Conservation (phyloP, 2,329 filamentous ascomycete species). For the Cladosporium sp. region DNA sequence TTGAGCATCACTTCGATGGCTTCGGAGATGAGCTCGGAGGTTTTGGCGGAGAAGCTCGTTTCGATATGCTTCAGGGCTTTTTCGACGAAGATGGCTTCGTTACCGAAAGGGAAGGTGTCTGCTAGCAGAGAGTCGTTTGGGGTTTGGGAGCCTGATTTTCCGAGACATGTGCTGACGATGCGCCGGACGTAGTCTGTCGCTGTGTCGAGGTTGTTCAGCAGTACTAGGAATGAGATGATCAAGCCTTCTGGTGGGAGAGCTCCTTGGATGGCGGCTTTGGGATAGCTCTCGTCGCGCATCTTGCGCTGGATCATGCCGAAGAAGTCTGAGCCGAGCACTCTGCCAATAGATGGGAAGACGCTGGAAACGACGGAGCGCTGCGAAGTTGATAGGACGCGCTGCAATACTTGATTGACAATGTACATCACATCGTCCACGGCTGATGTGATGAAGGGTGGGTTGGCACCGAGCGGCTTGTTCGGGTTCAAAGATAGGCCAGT, state of each 20-base stretch:
- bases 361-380: constrained; percentile 73
- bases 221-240: constrained; percentile 82
- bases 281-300: constrained; percentile 95
- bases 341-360: constrained; percentile 72
- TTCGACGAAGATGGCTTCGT: constrained; percentile 67
- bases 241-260: constrained; percentile 82
- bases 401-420: constrained; percentile 88
- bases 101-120: constrained; percentile 74
- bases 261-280: constrained; percentile 71
- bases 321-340: constrained; percentile 83
- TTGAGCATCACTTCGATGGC: constrained; percentile 82
- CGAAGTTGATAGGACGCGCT: constrained; percentile 80
- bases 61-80: constrained; percentile 66
- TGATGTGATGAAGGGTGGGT: constrained; percentile 86
- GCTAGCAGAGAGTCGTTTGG: constrained; percentile 21
- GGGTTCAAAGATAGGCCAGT: constrained; percentile 72
- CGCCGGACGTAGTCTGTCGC: constrained; percentile 85
- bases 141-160: too few species aligned
- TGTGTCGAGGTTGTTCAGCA: constrained; percentile 94
- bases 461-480: constrained; percentile 66
- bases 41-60: constrained; percentile 69
- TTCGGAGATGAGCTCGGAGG: constrained; percentile 76
- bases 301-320: constrained; percentile 96
- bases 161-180: constrained; percentile 70
- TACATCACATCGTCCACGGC: constrained; percentile 99